A percentile compares a stretch with the other conserved stretches of the same genome.
Conservation (phyloP, 2,329 filamentous ascomycete species). For the Monosporascus sp. region DNA sequence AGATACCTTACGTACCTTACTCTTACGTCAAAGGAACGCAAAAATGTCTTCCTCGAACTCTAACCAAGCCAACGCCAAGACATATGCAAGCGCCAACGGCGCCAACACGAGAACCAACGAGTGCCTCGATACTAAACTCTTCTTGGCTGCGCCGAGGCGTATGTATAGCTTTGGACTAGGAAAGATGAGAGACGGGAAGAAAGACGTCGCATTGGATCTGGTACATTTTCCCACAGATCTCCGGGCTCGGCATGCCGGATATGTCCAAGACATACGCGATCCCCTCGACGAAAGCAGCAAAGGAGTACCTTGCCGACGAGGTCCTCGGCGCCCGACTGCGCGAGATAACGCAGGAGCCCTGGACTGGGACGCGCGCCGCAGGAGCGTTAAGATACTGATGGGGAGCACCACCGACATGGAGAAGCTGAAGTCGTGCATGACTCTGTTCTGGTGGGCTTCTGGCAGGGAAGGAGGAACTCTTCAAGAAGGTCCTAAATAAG, state of each 20-base stretch:
- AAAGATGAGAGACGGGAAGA: no score
- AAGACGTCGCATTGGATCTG: no score
- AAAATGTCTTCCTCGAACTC: no score
- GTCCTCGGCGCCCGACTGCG: neutral
- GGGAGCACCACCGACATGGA: neutral
- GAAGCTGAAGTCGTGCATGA: conserved; percentile 1
- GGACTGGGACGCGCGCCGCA: neutral
- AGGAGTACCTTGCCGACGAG: neutral
- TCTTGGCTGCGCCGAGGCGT: no score
- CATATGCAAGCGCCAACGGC: no score
- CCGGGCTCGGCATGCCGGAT: neutral
- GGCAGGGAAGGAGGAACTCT: conserved; percentile 7
- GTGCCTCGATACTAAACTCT: no score
- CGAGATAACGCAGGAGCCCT: neutral
- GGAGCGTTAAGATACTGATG: neutral
- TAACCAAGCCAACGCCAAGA: no score
- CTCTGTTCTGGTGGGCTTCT: neutral
- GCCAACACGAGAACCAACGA: no score
- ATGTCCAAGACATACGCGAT: neutral
- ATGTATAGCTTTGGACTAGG: no score
- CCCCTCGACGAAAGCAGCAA: neutral
- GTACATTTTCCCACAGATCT: no score
- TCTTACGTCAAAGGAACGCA: no score
- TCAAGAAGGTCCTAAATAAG: conserved; percentile 5
- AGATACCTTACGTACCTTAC: no score